Evolutionary conservation across 495 filamentous ascomycete genomes (phyloP), one percentile per base, ranked within the genome.

Genomic region (Venustampulla echinocandica): DNA sequence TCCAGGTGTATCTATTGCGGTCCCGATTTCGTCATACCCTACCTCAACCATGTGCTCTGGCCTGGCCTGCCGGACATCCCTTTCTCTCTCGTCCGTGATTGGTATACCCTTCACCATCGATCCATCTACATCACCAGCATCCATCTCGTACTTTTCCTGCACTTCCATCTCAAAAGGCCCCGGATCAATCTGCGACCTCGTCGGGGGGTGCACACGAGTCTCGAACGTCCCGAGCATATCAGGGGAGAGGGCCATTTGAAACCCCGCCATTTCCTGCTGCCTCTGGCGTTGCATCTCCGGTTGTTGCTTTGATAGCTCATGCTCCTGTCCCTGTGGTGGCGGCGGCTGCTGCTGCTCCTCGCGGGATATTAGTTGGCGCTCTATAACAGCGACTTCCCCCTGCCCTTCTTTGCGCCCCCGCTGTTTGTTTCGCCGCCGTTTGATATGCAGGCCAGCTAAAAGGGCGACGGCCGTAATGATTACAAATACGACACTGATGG

Each of bases 91-190:
- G 18, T 40, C 20, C 17, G 18, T n/a, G 10, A 17, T 19, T 35
- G 33, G 11, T 35, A 35, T 5, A 9, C 17, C 18, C 7, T 20
- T 40, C n/a, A 21, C 37, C 17, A 10, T 20, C 17, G 37, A 17
- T 9, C 37, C 18, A 4, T 23, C 18, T 22, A 40, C 37, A n/a
- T 9, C 17, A 21, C 37, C 37, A 4, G 37, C 37, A 7, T 20
- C 15, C 18, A 40, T 5, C 37, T 40, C 37, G 37, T 21, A 6
- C n/a, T 30, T 30, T 9, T 6, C 6, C 18, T 15, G 17, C 4
- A 40, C 37, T 40, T 40, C 37, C 37, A 40, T 40, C 17, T 40
- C 37, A 17, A 21, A 19, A 4, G 37, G 37, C 3, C 37, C 37
- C 22, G 37, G 17, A 9, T 40, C 37, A 5, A 40, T 40, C 20